Evolutionary conservation across 768 basidiomycete species (phyloP).

Genomic region (Serendipita indica): DNA sequence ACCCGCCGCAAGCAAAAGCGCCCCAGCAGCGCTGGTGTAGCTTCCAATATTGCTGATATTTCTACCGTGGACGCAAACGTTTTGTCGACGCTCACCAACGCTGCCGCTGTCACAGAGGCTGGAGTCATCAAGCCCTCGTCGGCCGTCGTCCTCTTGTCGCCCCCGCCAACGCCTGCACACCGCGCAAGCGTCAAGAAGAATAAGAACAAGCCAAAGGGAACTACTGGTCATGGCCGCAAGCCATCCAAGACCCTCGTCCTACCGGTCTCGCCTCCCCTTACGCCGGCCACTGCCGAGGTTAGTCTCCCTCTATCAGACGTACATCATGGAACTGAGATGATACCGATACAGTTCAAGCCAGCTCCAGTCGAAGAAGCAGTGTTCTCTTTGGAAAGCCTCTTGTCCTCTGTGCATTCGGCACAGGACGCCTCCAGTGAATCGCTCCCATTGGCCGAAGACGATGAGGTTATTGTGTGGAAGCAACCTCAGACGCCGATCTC

Average conservation of each 20-base stretch:
- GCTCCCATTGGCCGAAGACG: conserved; percentile 3
- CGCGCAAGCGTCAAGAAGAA: neutral
- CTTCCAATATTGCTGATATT: neutral
- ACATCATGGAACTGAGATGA: neutral
- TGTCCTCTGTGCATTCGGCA: neutral
- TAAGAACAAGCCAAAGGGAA: neutral
- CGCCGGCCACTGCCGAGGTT: neutral
- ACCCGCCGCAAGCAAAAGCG: neutral
- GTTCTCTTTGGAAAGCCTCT: neutral
- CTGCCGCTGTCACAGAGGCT: neutral
- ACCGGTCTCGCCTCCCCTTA: neutral
- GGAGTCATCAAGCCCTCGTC: neutral
- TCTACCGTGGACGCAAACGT: neutral
- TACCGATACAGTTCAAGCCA: neutral
- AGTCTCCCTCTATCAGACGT: neutral
- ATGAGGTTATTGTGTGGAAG: conserved; percentile 9
- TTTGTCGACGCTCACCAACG: neutral
- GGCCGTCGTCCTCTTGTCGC: neutral
- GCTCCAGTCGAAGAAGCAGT: conserved; percentile 5
- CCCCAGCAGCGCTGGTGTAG: neutral
- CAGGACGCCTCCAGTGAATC: conserved; percentile 6
- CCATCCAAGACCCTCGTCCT: neutral
- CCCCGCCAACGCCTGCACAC: neutral
- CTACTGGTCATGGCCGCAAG: neutral
- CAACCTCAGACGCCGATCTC: conserved; percentile 2